Evolutionary conservation across 2,329 filamentous ascomycete species (phyloP).

Genomic region (Pseudogymnoascus sp.): DNA sequence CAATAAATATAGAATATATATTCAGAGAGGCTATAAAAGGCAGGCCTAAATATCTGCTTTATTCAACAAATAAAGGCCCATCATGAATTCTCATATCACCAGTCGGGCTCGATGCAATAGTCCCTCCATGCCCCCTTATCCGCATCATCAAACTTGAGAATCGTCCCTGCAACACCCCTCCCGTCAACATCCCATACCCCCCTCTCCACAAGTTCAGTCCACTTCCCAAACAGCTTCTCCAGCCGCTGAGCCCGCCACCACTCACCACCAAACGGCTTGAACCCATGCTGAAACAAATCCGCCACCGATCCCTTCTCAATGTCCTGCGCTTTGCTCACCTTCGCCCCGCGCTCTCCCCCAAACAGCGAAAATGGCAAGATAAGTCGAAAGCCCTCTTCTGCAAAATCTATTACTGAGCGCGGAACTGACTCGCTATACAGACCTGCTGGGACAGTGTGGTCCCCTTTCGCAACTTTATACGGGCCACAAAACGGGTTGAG

Average conservation of each 20-base stretch:
- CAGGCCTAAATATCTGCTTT: not conserved
- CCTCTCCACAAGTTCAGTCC: slow-evolving; percentile 12
- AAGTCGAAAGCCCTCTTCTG: slow-evolving; percentile 12
- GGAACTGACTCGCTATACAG: slow-evolving; percentile 9
- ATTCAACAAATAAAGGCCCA: not conserved
- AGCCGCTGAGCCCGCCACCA: slow-evolving; percentile 10
- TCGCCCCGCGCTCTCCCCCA: not conserved
- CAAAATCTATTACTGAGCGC: not conserved
- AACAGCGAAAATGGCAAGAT: slow-evolving; percentile 10
- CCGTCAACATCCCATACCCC: slow-evolving; percentile 12
- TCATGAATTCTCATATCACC: not conserved
- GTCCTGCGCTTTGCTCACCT: slow-evolving; percentile 8
- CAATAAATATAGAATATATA: not conserved
- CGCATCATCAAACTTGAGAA: slow-evolving; percentile 12
- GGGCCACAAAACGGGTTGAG: not conserved
- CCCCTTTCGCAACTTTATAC: not conserved
- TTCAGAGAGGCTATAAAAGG: not conserved
- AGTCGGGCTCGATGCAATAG: not conserved
- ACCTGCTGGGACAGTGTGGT: slow-evolving; percentile 9
- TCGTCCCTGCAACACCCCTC: slow-evolving; percentile 9
- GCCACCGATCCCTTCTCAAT: slow-evolving; percentile 11
- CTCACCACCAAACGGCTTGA: slow-evolving; percentile 12
- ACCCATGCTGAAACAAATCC: slow-evolving; percentile 13
- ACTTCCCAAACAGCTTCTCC: slow-evolving; percentile 12
- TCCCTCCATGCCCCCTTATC: slow-evolving; percentile 9